Evolutionary conservation across 1,284 basidiomycete species (phyloP), one percentile per base, ranked within the genome.

Genomic region (Rhodofomes roseus): DNA sequence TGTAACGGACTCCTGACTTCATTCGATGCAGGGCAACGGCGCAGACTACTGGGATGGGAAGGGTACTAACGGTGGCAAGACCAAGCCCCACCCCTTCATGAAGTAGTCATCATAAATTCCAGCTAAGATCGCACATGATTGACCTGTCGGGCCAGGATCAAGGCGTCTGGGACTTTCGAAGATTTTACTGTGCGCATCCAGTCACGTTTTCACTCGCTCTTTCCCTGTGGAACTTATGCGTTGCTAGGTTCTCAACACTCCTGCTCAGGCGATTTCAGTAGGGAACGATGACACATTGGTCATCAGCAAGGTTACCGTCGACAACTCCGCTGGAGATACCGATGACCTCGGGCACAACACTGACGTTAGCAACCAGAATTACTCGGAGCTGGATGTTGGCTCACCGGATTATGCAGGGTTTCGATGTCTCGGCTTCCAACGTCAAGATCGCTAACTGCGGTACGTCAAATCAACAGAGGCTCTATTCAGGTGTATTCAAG

Each of bases 141-240:
- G 25, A 61, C 51, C n/a, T n/a, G n/a, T 55, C 25, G 59, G 36
- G 40, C 5, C 55, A 83, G 81, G 69, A 83, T 84, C 60, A 78
- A 78, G 64, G 82, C 81, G 2, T 84, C 82, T 34, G 83, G 82
- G 1, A 76, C 75, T 11, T 84, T 76, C 64, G 67, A n/a, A 1
- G n/a, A 56, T 6, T 56, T 50, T 29, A n/a, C n/a, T n/a, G n/a
- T n/a, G n/a, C n/a, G n/a, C n/a, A n/a, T n/a, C n/a, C n/a, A n/a
- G n/a, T n/a, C n/a, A n/a, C n/a, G n/a, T n/a, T n/a, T n/a, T n/a
- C n/a, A n/a, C n/a, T n/a, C n/a, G n/a, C n/a, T n/a, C n/a, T n/a
- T n/a, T n/a, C n/a, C n/a, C n/a, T n/a, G n/a, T n/a, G n/a, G n/a
- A n/a, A n/a, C n/a, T n/a, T n/a, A n/a, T n/a, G n/a, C n/a, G n/a